A percentile compares a stretch with the other conserved stretches of the same genome.
Evolutionary conservation across 768 basidiomycete genomes (phyloP).

Genomic region (Mycena maculata): DNA sequence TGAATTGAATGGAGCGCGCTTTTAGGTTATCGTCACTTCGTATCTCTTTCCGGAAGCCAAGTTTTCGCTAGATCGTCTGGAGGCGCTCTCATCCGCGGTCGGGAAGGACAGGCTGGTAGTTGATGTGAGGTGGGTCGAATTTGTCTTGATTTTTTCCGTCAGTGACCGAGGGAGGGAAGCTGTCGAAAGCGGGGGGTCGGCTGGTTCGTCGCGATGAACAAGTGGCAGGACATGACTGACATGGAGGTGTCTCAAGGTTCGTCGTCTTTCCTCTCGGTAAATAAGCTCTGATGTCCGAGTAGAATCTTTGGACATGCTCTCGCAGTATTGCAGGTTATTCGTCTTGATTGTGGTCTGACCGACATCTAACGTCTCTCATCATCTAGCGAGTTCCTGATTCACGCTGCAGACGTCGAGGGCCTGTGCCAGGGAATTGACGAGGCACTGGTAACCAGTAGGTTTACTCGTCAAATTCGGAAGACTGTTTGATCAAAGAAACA

Average conservation of each 20-base stretch:
- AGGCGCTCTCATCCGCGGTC: constrained; percentile 67
- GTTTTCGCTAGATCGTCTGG: constrained; percentile 81
- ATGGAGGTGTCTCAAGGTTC: constrained; percentile 89
- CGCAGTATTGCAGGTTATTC: constrained; percentile 82
- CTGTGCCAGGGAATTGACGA: constrained; percentile 96
- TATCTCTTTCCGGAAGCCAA: constrained; percentile 88
- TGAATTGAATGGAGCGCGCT: constrained; percentile 13
- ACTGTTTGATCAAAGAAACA: constrained; percentile 26
- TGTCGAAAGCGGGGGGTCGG: constrained; percentile 80
- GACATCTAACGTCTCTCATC: constrained; percentile 3
- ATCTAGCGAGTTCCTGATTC: constrained; percentile 89
- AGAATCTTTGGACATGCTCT: constrained; percentile 85
- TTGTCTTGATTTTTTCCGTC: background rate
- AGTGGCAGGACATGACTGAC: constrained; percentile 97
- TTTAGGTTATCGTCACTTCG: constrained; percentile 96
- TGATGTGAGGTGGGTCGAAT: constrained; percentile 84
- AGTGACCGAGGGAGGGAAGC: constrained; percentile 53
- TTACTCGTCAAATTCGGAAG: background rate
- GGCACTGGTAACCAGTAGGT: constrained; percentile 82
- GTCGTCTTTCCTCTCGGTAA: background rate
- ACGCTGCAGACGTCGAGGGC: constrained; percentile 99
- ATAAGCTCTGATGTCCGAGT: background rate
- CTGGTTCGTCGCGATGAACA: constrained; percentile 99
- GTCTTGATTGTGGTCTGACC: background rate
- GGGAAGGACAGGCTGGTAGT: constrained; percentile 92